A percentile compares a stretch with the other conserved stretches of the same genome.
phyloP scores from a whole-genome alignment of 2,329 filamentous ascomycete species.

The Aspergillus pseudoviridinutans region DNA sequence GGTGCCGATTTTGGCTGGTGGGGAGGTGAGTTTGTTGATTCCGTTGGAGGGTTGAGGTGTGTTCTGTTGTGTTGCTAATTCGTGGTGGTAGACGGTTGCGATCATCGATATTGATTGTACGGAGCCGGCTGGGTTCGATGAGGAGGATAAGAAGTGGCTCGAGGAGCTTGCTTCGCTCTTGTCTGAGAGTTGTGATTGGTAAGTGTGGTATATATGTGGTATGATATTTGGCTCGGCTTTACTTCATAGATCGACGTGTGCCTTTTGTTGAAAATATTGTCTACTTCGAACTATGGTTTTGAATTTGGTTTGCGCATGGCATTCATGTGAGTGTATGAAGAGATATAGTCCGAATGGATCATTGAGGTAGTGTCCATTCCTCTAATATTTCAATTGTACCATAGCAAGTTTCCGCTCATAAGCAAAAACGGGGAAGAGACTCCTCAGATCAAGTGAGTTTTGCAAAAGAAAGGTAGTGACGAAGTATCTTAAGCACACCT shows the following conservation, averaged over 20 bases:
- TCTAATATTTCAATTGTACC: neutral
- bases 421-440: too few species aligned
- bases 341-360: too few species aligned
- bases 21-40: conserved; percentile 31
- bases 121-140: conserved; percentile 41
- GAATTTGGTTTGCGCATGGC: too few species aligned
- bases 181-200: conserved; percentile 41
- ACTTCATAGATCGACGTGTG: too few species aligned
- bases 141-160: conserved; percentile 41
- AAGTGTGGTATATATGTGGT: conserved; percentile 2
- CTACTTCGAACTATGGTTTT: neutral
- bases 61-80: conserved; percentile 1
- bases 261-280: neutral
- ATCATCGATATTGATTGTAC: conserved; percentile 49
- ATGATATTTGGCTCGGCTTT: neutral
- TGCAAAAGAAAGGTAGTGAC: neutral
- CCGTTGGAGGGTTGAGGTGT: neutral
- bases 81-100: conserved; percentile 37
- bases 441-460: too few species aligned
- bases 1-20: conserved; percentile 41
- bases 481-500: neutral
- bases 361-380: neutral
- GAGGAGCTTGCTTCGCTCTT: conserved; percentile 41
- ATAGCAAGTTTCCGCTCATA: neutral
- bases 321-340: neutral